phyloP scores from a whole-genome alignment of 768 basidiomycete genomes.

The Fistulinella prunicolor region DNA sequence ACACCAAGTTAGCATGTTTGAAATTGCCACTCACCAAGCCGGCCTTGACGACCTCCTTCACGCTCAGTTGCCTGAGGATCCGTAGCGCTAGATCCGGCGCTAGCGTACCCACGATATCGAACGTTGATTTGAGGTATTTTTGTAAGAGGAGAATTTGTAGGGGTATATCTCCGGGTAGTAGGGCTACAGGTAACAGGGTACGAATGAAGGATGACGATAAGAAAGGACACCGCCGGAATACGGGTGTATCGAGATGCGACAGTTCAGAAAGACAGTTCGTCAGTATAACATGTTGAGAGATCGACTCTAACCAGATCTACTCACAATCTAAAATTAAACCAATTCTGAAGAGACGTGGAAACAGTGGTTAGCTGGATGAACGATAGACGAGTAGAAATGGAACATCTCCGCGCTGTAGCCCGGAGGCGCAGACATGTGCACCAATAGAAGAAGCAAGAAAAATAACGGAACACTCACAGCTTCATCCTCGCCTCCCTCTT shows the following conservation, averaged over 20 bases:
- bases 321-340: slow-evolving; percentile 29
- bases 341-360: slow-evolving; percentile 14
- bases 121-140: slow-evolving; percentile 79
- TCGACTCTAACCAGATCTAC: slow-evolving; percentile 7
- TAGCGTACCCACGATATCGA: slow-evolving; percentile 76
- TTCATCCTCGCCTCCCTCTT: slow-evolving; percentile 69
- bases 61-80: slow-evolving; percentile 56
- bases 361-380: slow-evolving; percentile 8
- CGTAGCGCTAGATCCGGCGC: slow-evolving; percentile 62
- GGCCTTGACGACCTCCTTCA: slow-evolving; percentile 59
- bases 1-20: too few relatives aligned
- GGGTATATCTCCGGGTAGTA: slow-evolving; percentile 81
- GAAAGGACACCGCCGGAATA: neutral
- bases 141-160: slow-evolving; percentile 81
- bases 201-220: slow-evolving; percentile 6
- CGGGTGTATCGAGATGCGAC: neutral
- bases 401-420: too few relatives aligned
- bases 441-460: neutral
- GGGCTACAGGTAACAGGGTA: slow-evolving; percentile 41
- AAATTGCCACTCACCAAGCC: slow-evolving; percentile 30
- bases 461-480: slow-evolving; percentile 48
- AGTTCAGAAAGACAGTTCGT: slow-evolving; percentile 1
- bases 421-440: neutral
- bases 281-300: neutral
- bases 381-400: neutral